Percentiles rank a stretch among this genome's conserved stretches.
phyloP scores from a whole-genome alignment of 768 basidiomycete genomes.

The Trametes coccinea region DNA sequence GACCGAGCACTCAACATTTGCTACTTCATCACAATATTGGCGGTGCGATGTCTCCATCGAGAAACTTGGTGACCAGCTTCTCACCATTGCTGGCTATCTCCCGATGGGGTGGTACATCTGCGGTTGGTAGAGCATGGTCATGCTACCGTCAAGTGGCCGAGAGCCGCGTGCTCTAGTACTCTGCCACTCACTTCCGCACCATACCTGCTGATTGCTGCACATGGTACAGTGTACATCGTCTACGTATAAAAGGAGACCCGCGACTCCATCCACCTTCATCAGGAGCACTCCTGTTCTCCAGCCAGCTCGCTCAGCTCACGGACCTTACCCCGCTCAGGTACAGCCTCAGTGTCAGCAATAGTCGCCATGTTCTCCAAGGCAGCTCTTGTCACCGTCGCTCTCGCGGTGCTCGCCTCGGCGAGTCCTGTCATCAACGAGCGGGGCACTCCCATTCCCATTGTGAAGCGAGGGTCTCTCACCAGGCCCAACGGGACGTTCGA shows the following conservation, averaged over 20 bases:
- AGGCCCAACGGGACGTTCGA: constrained; percentile 24
- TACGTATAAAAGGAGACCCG: neutral
- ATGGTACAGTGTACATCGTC: neutral
- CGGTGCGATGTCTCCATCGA: too few relatives aligned
- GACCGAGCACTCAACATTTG: neutral
- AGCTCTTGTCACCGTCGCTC: constrained; percentile 16
- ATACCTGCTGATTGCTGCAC: neutral
- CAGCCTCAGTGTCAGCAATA: constrained; percentile 1
- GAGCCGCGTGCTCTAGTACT: neutral
- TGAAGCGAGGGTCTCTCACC: constrained; percentile 20
- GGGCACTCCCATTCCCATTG: constrained; percentile 9
- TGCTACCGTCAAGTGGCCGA: too few relatives aligned
- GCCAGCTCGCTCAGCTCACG: neutral
- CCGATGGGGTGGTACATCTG: too few relatives aligned
- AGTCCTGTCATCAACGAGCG: constrained; percentile 9
- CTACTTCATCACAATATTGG: neutral
- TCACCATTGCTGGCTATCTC: too few relatives aligned
- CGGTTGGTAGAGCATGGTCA: too few relatives aligned
- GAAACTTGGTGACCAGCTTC: neutral
- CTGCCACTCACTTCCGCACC: too few relatives aligned
- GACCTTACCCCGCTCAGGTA: neutral
- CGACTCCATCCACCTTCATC: neutral
- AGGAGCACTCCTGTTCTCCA: constrained; percentile 5
- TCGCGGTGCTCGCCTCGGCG: constrained; percentile 20
- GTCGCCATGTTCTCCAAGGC: constrained; percentile 25